phyloP scores from a whole-genome alignment of 2,329 filamentous ascomycete species.

The Pseudogymnoascus sp. region DNA sequence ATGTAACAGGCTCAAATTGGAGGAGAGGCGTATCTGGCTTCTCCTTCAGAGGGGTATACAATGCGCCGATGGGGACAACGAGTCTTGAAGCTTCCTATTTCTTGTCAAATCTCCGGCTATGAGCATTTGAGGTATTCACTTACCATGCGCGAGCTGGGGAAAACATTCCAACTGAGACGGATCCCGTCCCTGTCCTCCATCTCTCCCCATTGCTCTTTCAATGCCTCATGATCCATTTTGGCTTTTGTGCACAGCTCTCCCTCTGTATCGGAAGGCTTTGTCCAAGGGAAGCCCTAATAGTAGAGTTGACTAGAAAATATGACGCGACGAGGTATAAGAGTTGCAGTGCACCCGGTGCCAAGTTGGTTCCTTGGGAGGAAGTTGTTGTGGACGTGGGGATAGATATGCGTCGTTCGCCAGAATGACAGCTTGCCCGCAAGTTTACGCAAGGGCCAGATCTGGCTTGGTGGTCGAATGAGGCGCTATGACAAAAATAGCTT shows the following conservation, averaged over 20 bases:
- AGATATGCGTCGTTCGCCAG: conserved; percentile 8
- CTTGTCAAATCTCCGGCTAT: conserved; percentile 22
- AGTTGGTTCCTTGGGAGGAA: conserved; percentile 3
- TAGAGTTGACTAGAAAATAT: background rate
- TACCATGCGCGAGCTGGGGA: conserved; percentile 96
- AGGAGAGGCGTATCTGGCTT: conserved; percentile 82
- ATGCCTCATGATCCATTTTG: conserved; percentile 79
- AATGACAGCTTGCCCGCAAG: conserved; percentile 9
- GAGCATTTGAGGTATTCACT: conserved; percentile 25
- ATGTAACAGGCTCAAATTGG: conserved; percentile 93
- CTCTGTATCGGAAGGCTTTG: conserved; percentile 3
- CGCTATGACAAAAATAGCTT: conserved; percentile 12
- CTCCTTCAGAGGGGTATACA: conserved; percentile 94
- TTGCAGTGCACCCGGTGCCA: conserved; percentile 5
- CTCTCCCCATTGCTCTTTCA: conserved; percentile 95
- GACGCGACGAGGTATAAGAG: background rate
- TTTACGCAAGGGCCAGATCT: conserved; percentile 8
- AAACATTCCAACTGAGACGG: conserved; percentile 96
- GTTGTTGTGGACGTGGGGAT: conserved; percentile 5
- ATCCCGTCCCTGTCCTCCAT: conserved; percentile 95
- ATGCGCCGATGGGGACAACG: conserved; percentile 89
- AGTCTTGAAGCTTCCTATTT: conserved; percentile 81
- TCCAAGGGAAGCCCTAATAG: conserved; percentile 3
- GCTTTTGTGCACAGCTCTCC: conserved; percentile 3
- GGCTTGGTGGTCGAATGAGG: background rate